Evolutionary conservation across 2,329 filamentous ascomycete genomes (phyloP).

Genomic region (Orbilia quercus): DNA sequence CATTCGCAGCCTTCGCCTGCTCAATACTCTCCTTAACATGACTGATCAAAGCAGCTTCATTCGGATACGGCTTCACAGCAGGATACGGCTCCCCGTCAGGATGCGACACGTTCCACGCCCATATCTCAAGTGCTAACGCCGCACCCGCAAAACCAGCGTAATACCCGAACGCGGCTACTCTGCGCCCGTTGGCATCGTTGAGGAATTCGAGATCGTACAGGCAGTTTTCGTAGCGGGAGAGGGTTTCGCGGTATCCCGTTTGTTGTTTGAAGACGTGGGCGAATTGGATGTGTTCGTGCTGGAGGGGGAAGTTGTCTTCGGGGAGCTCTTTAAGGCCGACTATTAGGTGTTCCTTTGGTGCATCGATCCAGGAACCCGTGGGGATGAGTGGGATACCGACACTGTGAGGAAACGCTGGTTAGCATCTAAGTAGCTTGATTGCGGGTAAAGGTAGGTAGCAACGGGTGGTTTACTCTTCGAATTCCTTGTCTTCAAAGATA

Average conservation of each 20-base stretch:
- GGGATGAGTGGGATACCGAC: conserved; percentile 74
- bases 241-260: conserved; percentile 79
- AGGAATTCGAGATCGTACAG: conserved; percentile 91
- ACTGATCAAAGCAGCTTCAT: conserved; percentile 77
- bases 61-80: conserved; percentile 72
- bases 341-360: conserved; percentile 75
- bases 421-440: neutral
- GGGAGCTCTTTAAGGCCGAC: conserved; percentile 82
- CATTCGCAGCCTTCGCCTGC: conserved; percentile 72
- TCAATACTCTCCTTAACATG: conserved; percentile 79
- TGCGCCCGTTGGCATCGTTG: conserved; percentile 75
- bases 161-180: conserved; percentile 77
- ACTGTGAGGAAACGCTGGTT: conserved; percentile 42
- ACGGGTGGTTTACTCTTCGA: conserved; percentile 65
- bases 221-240: conserved; percentile 81
- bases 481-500: conserved; percentile 74
- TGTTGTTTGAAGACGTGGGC: conserved; percentile 82
- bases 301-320: conserved; percentile 76
- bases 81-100: conserved; percentile 68
- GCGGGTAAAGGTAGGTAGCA: neutral
- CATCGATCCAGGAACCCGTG: conserved; percentile 75
- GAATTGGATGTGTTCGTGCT: conserved; percentile 79
- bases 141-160: conserved; percentile 81
- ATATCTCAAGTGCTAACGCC: conserved; percentile 80
- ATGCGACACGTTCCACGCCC: conserved; percentile 83